A percentile compares a stretch with the other conserved stretches of the same genome.
These are phyloP conservation scores for Euclidium syriacum DNA, from an alignment of 345 rosid species.

Conservation along the genomic window DNA sequence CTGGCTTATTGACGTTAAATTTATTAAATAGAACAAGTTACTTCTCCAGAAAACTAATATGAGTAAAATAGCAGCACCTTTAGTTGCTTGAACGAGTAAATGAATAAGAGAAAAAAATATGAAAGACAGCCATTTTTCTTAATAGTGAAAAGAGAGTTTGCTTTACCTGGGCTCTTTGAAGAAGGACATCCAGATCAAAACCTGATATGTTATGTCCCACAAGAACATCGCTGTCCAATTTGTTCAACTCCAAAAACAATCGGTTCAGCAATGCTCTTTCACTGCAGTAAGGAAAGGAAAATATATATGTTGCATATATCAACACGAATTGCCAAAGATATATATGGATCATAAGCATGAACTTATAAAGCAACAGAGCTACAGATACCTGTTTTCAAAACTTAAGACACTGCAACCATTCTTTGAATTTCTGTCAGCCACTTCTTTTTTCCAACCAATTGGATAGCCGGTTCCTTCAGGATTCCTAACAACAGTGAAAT, in stretches of 20 bases:
- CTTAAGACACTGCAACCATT: constrained; percentile 73
- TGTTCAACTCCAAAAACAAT: constrained; percentile 76
- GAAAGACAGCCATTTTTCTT: neutral
- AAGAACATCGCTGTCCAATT: constrained; percentile 91
- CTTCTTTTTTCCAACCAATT: constrained; percentile 91
- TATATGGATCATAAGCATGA: constrained; percentile 1
- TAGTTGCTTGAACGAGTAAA: neutral
- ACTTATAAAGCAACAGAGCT: neutral
- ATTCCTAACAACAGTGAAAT: constrained; percentile 88
- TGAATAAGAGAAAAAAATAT: neutral
- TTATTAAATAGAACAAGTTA: neutral
- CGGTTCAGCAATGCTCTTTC: constrained; percentile 92
- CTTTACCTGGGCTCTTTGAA: constrained; percentile 84
- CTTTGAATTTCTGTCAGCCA: constrained; percentile 66
- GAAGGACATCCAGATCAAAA: constrained; percentile 93
- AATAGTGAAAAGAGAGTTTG: constrained; percentile 3
- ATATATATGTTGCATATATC: constrained; percentile 1
- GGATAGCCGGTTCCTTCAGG: constrained; percentile 90
- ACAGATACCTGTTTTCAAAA: constrained; percentile 71
- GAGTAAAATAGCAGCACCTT: neutral
- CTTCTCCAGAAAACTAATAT: neutral
- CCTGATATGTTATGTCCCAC: constrained; percentile 98
- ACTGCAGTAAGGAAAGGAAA: constrained; percentile 43
- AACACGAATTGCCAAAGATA: constrained; percentile 7
- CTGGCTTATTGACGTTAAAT: neutral